Evolutionary conservation across 2,329 filamentous ascomycete species (phyloP).

Genomic region (Plenodomus lindquistii): DNA sequence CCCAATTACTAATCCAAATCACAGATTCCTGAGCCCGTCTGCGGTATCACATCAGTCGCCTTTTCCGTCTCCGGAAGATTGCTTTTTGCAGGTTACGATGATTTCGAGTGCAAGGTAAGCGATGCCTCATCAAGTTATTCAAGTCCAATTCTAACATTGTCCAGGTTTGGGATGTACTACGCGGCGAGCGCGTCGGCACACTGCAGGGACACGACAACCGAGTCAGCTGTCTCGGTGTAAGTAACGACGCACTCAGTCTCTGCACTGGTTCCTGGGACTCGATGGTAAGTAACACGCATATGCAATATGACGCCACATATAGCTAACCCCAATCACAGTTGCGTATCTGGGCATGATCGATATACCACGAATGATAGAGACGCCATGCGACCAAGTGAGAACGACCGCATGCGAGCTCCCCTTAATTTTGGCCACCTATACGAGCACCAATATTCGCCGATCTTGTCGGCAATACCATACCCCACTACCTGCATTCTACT

Average conservation of each 20-base stretch:
- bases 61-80: conserved; percentile 96
- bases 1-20: conserved; percentile 31
- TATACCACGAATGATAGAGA: conserved; percentile 22
- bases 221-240: conserved; percentile 97
- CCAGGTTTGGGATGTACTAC: conserved; percentile 96
- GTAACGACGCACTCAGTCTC: conserved; percentile 98
- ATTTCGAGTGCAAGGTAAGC: conserved; percentile 98
- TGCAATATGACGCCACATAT: conserved; percentile 8
- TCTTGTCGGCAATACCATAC: conserved; percentile 35
- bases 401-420: conserved; percentile 32
- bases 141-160: conserved; percentile 15
- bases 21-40: conserved; percentile 94
- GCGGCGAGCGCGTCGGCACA: conserved; percentile 95
- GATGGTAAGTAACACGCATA: conserved; percentile 67
- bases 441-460: conserved; percentile 29
- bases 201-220: conserved; percentile 98
- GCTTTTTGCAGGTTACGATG: conserved; percentile 96
- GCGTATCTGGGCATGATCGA: conserved; percentile 56
- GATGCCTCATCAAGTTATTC: conserved; percentile 4
- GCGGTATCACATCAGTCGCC: conserved; percentile 96
- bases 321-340: conserved; percentile 45
- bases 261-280: conserved; percentile 99
- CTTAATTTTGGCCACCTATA: conserved; percentile 31
- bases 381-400: conserved; percentile 39
- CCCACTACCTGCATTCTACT: conserved; percentile 23